Base-by-base conservation (phyloP, 2,329 filamentous ascomycete species). In the Macrophomina pseudophaseolina region DNA sequence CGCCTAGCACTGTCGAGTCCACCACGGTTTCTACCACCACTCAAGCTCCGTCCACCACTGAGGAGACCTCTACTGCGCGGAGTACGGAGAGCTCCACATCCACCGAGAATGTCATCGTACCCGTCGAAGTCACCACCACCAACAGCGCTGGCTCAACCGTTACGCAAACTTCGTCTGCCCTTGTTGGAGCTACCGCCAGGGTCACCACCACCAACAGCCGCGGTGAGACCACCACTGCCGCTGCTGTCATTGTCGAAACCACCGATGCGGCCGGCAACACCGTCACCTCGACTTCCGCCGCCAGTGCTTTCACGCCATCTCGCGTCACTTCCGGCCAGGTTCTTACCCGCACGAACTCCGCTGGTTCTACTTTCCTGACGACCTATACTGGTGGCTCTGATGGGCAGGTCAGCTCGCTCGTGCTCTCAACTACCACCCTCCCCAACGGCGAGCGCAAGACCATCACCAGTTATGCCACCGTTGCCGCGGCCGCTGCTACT, bases 331-430 rank as follows among this genome's bases (percentile, higher is more conserved):
- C 70, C 1, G 81, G 81, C 56, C 75, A 81, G 53, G 78, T 82
- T 23, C 72, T 82, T 51, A 84, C 82, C 9, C 73, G 74, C 16
- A 84, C 81, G 11, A 74, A 84, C 68, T 72, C 69, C 2, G 30
- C 68, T 7, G 82, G 82, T 30, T 68, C 71, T 44, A 80, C 80
- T 3, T 77, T 83, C 65, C 69, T 82, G 60, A 81, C 82, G 2
- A 84, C 82, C 1, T 83, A 80, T 70, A 83, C 81, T 1, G 82
- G 82, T 4, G 74, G 71, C 54, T 16, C 14, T 18, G 81, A 77
- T 53, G 80, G 77, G 23, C 71, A 69, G 8, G 78, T 84, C 23
- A 79, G 74, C 69, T 74, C 74, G 54, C 68, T 84, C 33, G 74
- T 79, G 35, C 69, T 83, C 3, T 66, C 75, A 44, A 78, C 76